A percentile compares a stretch with the other conserved stretches of the same genome.
Evolutionary conservation across 441 rosid species (phyloP).

Genomic region (Hypseocharis bilobata): DNA sequence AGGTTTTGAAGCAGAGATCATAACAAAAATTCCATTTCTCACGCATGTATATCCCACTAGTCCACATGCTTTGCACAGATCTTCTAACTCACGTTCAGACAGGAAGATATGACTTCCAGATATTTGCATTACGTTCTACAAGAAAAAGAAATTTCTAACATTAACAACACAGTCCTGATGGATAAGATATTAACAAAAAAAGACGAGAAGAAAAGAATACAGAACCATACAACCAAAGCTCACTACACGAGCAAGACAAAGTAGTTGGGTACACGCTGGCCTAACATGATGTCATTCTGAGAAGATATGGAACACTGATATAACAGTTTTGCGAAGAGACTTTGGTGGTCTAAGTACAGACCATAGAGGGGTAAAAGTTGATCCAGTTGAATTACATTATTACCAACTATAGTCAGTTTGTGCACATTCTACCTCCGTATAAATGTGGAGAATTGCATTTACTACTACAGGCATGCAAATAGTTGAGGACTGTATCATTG

Average conservation of each 20-base stretch:
- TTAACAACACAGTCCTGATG: background rate
- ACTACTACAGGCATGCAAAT: background rate
- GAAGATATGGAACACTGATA: too few relatives aligned
- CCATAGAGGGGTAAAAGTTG: background rate
- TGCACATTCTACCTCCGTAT: background rate
- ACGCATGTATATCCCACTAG: constrained; percentile 44
- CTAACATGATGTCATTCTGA: too few relatives aligned
- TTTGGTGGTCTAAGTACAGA: background rate
- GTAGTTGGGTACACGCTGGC: too few relatives aligned
- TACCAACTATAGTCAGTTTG: too few relatives aligned
- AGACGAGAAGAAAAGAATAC: background rate
- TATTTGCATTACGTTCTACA: constrained; percentile 38
- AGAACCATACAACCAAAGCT: background rate
- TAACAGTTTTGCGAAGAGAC: too few relatives aligned
- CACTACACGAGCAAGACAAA: background rate
- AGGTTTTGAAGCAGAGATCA: constrained; percentile 67
- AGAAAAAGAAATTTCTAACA: constrained; percentile 4
- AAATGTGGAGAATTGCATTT: background rate
- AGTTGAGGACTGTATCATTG: constrained; percentile 1
- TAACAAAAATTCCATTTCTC: constrained; percentile 51
- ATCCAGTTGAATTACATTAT: too few relatives aligned
- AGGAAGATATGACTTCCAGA: constrained; percentile 42
- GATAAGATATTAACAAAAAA: background rate
- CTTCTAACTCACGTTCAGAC: constrained; percentile 60
- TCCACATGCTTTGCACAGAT: constrained; percentile 61